Evolutionary conservation across 768 basidiomycete genomes (phyloP).

Genomic region (Suillus subaureus): DNA sequence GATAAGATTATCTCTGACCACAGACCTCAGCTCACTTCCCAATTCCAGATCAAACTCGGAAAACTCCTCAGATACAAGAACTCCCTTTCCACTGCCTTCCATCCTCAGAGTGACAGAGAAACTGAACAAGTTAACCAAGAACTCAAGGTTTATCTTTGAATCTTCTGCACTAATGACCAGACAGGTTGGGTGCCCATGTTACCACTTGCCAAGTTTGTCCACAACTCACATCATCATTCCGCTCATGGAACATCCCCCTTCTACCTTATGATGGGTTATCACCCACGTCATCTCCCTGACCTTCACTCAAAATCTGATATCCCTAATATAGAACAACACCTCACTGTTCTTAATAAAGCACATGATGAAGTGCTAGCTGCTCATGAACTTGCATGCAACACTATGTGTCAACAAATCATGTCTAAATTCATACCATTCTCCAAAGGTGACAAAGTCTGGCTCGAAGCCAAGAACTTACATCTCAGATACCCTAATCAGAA

Average conservation of each 20-base stretch:
- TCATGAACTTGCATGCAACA: neutral
- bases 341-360: too few species aligned
- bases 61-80: neutral
- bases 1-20: neutral
- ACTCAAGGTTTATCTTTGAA: neutral
- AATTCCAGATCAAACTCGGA: neutral
- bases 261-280: neutral
- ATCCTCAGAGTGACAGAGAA: neutral
- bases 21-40: neutral
- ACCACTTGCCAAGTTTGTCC: neutral
- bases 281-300: too few species aligned
- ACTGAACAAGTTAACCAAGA: neutral
- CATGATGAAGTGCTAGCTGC: conserved; percentile 1
- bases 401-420: neutral
- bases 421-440: neutral
- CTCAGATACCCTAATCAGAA: neutral
- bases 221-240: neutral
- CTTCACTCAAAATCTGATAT: too few species aligned
- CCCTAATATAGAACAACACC: too few species aligned
- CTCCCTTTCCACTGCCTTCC: neutral
- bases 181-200: neutral
- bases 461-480: neutral
- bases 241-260: neutral
- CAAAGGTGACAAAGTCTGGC: conserved; percentile 8
- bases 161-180: neutral